Conservation (phyloP, 2,329 filamentous ascomycete genomes). For the Colletotrichum noveboracense region DNA sequence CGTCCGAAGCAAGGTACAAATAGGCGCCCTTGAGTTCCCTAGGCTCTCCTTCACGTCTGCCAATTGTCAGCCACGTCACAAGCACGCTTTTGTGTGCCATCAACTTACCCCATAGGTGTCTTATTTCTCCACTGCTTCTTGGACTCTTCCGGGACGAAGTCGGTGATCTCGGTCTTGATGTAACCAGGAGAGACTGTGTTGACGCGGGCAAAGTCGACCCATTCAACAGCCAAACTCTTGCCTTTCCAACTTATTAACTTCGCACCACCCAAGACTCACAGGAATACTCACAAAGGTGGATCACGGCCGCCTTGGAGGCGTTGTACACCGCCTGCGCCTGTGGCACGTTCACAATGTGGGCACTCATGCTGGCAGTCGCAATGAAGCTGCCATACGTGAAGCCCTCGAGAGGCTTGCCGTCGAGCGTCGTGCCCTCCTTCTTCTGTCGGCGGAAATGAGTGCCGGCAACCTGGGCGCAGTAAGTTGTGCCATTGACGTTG, state of each 20-base stretch:
- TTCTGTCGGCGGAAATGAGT: constrained; percentile 74
- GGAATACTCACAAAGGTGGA: constrained; percentile 56
- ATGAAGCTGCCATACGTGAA: constrained; percentile 75
- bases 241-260: constrained; percentile 41
- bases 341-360: constrained; percentile 78
- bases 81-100: not conserved
- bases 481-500: constrained; percentile 80
- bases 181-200: constrained; percentile 80
- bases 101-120: constrained; percentile 74
- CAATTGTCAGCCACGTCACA: constrained; percentile 16
- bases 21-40: constrained; percentile 85
- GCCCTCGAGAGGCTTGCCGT: constrained; percentile 65
- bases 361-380: constrained; percentile 79
- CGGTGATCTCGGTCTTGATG: constrained; percentile 75
- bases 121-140: constrained; percentile 79
- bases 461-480: constrained; percentile 75
- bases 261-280: no score
- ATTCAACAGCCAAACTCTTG: constrained; percentile 77
- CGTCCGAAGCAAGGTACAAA: constrained; percentile 81
- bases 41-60: constrained; percentile 70
- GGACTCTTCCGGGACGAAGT: constrained; percentile 67
- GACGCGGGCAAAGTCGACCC: constrained; percentile 75
- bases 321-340: constrained; percentile 79
- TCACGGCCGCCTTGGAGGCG: constrained; percentile 70
- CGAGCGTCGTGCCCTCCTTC: constrained; percentile 65